Evolutionary conservation across 345 rosid species (phyloP).

Genomic region (Lepidium sativum): DNA sequence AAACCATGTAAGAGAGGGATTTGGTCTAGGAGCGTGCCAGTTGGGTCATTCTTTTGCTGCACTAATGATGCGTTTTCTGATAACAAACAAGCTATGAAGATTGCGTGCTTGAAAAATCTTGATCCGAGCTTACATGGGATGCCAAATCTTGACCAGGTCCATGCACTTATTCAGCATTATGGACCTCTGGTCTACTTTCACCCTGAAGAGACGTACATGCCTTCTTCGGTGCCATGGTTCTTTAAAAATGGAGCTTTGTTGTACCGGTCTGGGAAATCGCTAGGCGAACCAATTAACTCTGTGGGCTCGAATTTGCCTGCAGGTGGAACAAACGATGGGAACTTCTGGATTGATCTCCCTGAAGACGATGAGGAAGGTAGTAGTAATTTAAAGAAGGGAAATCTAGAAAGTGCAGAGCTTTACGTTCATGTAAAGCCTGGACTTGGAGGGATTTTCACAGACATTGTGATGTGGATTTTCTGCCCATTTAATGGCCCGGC

Average conservation of each 20-base stretch:
- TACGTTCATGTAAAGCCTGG: constrained; percentile 86
- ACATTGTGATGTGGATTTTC: constrained; percentile 86
- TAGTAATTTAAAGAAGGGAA: constrained; percentile 39
- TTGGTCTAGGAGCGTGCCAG: constrained; percentile 46
- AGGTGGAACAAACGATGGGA: constrained; percentile 70
- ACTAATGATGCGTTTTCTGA: constrained; percentile 20
- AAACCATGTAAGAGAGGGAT: constrained; percentile 64
- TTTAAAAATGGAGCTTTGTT: constrained; percentile 82
- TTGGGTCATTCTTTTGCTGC: constrained; percentile 70
- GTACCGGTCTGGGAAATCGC: constrained; percentile 31
- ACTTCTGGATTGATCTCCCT: constrained; percentile 84
- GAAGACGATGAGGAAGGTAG: constrained; percentile 37
- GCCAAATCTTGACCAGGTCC: constrained; percentile 78
- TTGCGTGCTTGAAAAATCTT: constrained; percentile 71
- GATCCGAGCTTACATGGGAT: constrained; percentile 43
- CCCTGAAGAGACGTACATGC: constrained; percentile 76
- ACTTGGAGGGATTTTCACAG: constrained; percentile 77
- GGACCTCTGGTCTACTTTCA: constrained; percentile 88
- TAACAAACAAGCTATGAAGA: constrained; percentile 33
- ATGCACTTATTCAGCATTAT: constrained; percentile 60
- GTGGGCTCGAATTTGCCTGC: constrained; percentile 57
- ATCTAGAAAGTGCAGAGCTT: constrained; percentile 70
- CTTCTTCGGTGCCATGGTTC: constrained; percentile 88
- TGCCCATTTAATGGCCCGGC: constrained; percentile 93
- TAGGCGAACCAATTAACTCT: constrained; percentile 44